These are phyloP conservation scores for Trichoderma atroviride DNA, from an alignment of 2,329 filamentous ascomycete genomes.

Conservation along the genomic window DNA sequence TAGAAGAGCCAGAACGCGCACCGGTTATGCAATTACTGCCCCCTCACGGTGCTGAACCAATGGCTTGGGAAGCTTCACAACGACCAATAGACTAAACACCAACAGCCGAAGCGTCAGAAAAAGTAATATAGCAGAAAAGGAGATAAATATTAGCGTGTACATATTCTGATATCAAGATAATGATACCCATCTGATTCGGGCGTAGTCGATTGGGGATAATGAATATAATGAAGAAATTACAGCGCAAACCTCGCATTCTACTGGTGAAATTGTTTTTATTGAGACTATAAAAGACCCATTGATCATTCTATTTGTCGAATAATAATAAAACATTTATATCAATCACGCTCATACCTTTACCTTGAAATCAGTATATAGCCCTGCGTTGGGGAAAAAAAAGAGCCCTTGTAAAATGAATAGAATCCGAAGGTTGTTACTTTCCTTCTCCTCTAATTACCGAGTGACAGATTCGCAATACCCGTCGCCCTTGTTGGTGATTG, in stretches of 20 bases:
- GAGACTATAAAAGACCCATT: background rate
- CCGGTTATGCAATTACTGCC: background rate
- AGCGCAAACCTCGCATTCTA: background rate
- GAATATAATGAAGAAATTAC: background rate
- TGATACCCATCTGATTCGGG: background rate
- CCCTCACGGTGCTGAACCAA: background rate
- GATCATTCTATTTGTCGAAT: background rate
- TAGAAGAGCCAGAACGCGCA: too few species aligned
- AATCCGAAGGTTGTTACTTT: background rate
- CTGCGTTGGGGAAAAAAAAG: background rate
- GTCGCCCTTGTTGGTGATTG: slow-evolving; percentile 44
- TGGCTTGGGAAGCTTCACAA: background rate
- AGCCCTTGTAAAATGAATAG: background rate
- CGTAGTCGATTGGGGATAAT: background rate
- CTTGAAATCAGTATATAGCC: background rate
- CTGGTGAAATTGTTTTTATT: background rate
- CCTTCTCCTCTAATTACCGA: slow-evolving; percentile 26
- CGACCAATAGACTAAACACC: background rate
- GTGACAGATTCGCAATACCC: slow-evolving; percentile 40
- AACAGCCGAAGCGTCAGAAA: background rate
- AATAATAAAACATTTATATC: background rate
- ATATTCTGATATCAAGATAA: background rate
- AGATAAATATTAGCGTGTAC: slow-evolving; percentile 8
- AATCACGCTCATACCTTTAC: background rate
- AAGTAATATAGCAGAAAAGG: background rate